These are phyloP conservation scores for Jaltomata sinuosa DNA, from an alignment of 257 asterid genomes.

Conservation along the genomic window DNA sequence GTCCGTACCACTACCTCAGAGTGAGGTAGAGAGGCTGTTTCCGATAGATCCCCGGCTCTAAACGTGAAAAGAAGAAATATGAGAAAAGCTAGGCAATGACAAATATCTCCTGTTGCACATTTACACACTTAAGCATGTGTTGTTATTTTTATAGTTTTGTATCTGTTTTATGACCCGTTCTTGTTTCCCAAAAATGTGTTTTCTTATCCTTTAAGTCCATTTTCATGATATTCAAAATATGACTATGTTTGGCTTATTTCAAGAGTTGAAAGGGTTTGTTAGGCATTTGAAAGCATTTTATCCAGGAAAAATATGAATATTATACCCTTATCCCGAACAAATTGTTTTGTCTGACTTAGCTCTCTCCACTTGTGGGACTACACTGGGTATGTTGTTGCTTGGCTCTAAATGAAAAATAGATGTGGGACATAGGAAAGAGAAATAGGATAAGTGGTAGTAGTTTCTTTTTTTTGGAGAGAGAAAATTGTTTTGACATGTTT, in stretches of 20 bases:
- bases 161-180: background rate
- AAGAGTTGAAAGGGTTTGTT: background rate
- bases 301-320: background rate
- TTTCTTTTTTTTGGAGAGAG: background rate
- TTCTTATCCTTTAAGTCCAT: background rate
- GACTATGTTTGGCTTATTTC: background rate
- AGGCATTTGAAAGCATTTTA: background rate
- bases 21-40: too few relatives aligned
- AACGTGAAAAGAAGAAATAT: background rate
- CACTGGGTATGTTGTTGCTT: too few relatives aligned
- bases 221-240: background rate
- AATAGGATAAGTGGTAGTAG: background rate
- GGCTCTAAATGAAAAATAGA: background rate
- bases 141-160: background rate
- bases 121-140: background rate
- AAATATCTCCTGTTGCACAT: background rate
- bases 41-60: too few relatives aligned
- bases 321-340: background rate
- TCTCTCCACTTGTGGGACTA: too few relatives aligned
- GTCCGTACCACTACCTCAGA: too few relatives aligned
- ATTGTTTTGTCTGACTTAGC: background rate
- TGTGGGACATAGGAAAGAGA: background rate
- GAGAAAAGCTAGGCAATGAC: background rate
- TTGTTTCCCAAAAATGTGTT: background rate
- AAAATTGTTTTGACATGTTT: background rate